Evolutionary conservation across 2,329 filamentous ascomycete genomes (phyloP).

Genomic region (Alternaria ethzedia): DNA sequence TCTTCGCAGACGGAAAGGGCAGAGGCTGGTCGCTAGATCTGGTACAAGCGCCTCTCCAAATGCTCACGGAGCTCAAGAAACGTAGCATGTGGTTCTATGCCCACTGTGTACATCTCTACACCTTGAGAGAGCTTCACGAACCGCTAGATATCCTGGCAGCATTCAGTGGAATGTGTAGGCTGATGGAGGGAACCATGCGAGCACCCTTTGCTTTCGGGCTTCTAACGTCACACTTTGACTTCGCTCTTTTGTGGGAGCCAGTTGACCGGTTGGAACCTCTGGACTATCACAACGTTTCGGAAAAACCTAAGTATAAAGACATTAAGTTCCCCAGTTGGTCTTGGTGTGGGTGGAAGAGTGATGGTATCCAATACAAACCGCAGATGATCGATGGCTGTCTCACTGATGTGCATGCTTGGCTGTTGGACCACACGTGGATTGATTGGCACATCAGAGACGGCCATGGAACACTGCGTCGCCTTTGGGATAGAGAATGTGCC

Average conservation of each 20-base stretch:
- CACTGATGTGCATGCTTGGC: neutral
- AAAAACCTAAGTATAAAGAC: neutral
- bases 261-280: rapidly evolving
- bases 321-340: neutral
- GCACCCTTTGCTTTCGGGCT: neutral
- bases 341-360: neutral
- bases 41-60: neutral
- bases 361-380: neutral
- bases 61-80: neutral
- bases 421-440: neutral
- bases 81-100: neutral
- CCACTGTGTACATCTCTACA: neutral
- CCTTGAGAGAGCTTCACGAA: neutral
- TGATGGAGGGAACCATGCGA: neutral
- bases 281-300: rapidly evolving
- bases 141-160: neutral
- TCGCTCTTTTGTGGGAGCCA: neutral
- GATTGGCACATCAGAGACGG: neutral
- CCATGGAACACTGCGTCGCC: neutral
- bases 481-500: neutral
- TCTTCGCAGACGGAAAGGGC: neutral
- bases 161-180: neutral
- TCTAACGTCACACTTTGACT: neutral
- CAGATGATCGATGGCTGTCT: neutral
- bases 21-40: neutral